phyloP scores from a whole-genome alignment of 352 stramenopile species.

The Globisporangium barbulae region DNA sequence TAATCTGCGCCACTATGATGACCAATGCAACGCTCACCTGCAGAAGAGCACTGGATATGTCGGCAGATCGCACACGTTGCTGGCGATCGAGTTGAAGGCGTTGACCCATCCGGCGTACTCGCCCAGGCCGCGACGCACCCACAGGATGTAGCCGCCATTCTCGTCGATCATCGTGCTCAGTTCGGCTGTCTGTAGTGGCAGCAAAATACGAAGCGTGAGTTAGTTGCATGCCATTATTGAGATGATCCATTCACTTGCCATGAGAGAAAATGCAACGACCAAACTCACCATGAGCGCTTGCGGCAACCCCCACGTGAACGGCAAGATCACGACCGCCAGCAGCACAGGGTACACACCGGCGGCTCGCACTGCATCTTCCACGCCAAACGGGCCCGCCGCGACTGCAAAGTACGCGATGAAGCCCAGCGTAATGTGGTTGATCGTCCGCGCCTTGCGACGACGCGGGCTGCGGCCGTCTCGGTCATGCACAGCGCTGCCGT shows the following conservation, averaged over 20 bases:
- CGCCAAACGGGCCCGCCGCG: constrained; percentile 69
- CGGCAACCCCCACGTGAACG: constrained; percentile 80
- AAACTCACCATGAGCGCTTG: constrained; percentile 76
- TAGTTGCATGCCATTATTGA: not conserved
- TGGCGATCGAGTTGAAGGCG: constrained; percentile 81
- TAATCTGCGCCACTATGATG: too few relatives aligned
- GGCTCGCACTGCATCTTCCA: constrained; percentile 73
- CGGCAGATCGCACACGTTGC: constrained; percentile 81
- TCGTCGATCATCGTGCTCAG: constrained; percentile 84
- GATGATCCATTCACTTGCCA: too few relatives aligned
- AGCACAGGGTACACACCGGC: constrained; percentile 70
- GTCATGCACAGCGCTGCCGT: constrained; percentile 18
- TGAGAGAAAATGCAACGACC: not conserved
- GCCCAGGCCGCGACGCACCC: constrained; percentile 77
- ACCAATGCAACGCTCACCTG: constrained; percentile 25
- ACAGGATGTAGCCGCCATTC: constrained; percentile 85
- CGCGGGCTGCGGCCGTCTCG: constrained; percentile 16
- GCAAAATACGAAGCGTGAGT: not conserved
- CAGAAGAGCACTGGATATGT: constrained; percentile 84
- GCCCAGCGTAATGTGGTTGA: constrained; percentile 78
- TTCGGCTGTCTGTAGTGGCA: constrained; percentile 49
- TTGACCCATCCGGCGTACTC: constrained; percentile 83
- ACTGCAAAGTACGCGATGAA: constrained; percentile 87
- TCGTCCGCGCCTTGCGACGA: constrained; percentile 54
- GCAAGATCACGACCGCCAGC: constrained; percentile 64